phyloP scores from a whole-genome alignment of 164 flowering plant genomes.

The Chloranthus sessilifolius region DNA sequence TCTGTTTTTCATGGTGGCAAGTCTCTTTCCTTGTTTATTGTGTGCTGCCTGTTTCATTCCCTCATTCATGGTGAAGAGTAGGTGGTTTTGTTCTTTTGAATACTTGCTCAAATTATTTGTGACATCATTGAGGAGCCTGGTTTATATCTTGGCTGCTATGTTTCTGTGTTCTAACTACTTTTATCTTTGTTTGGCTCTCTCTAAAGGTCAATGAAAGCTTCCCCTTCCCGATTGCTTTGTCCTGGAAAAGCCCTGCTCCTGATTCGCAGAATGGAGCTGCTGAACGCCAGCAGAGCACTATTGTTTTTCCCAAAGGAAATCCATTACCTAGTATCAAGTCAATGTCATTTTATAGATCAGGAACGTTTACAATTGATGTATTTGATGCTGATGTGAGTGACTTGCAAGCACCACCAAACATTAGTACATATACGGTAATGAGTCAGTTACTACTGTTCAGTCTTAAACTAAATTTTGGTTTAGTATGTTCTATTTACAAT shows the following conservation, averaged over 20 bases:
- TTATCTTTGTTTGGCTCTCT: neutral
- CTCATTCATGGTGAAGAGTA: no score
- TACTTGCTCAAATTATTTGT: no score
- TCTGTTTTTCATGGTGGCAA: no score
- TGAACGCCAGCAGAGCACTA: slow-evolving; percentile 55
- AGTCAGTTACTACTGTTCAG: neutral
- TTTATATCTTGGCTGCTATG: no score
- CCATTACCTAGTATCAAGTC: slow-evolving; percentile 78
- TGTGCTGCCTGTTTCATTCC: no score
- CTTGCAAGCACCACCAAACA: slow-evolving; percentile 58
- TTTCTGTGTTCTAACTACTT: no score
- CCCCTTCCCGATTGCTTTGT: slow-evolving; percentile 69
- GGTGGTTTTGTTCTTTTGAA: no score
- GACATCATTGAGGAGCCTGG: no score
- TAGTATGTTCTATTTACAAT: neutral
- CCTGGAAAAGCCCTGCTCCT: slow-evolving; percentile 71
- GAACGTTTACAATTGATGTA: slow-evolving; percentile 72
- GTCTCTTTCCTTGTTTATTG: no score
- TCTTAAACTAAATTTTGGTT: neutral
- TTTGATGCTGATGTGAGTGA: slow-evolving; percentile 66
- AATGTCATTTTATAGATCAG: slow-evolving; percentile 66
- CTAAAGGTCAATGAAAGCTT: slow-evolving; percentile 70
- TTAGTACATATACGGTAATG: slow-evolving; percentile 73
- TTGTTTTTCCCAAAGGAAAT: slow-evolving; percentile 85
- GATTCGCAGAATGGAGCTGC: slow-evolving; percentile 56